These are phyloP conservation scores for Skeletonema menzelii DNA, from an alignment of 108 stramenopile species.

Conservation along the genomic window DNA sequence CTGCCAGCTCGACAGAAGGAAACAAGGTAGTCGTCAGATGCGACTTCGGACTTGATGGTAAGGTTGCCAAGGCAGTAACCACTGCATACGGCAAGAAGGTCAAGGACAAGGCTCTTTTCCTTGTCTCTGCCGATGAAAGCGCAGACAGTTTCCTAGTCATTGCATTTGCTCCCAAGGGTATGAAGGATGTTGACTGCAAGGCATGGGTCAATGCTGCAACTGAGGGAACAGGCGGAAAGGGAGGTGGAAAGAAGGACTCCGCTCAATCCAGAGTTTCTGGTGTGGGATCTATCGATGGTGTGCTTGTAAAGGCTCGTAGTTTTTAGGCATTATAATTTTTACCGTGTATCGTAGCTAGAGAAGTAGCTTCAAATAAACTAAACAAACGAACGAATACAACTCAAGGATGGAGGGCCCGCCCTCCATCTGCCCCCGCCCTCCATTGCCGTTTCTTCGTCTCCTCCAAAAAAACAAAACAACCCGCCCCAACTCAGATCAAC, in stretches of 20 bases:
- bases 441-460: neutral
- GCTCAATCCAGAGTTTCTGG: slow-evolving; percentile 76
- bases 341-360: neutral
- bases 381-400: no score
- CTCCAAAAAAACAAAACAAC: neutral
- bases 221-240: slow-evolving; percentile 82
- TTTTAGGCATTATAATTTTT: slow-evolving; percentile 21
- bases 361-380: no score
- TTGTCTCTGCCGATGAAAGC: slow-evolving; percentile 78
- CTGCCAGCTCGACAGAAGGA: slow-evolving; percentile 62
- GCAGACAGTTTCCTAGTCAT: slow-evolving; percentile 72
- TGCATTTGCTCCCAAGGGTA: slow-evolving; percentile 78
- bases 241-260: slow-evolving; percentile 88
- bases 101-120: slow-evolving; percentile 82
- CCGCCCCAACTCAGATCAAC: neutral
- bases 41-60: slow-evolving; percentile 93
- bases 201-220: slow-evolving; percentile 77
- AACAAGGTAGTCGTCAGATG: slow-evolving; percentile 83
- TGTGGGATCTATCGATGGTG: slow-evolving; percentile 52
- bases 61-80: slow-evolving; percentile 83
- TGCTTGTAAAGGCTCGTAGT: slow-evolving; percentile 67
- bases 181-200: slow-evolving; percentile 77
- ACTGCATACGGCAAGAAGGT: slow-evolving; percentile 83
- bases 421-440: no score
- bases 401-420: no score